Evolutionary conservation across 2,329 filamentous ascomycete species (phyloP), one percentile per base, ranked within the genome.

Genomic region (Colletotrichum destructivum): DNA sequence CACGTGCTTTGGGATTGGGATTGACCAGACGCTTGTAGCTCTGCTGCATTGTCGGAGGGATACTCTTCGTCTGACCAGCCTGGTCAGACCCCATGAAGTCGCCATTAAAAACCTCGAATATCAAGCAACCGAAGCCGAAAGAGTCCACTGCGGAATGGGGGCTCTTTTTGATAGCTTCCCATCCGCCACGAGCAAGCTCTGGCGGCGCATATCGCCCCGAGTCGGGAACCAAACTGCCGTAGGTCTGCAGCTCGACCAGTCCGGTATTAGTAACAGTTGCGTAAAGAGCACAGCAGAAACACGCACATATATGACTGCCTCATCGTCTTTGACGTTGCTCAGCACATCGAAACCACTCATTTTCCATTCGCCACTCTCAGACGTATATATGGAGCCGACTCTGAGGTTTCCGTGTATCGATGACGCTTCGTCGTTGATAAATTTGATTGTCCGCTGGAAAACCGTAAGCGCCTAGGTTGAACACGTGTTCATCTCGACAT

Each of bases 361-460:
- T 79, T 97, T 98, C 96, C 96, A 99, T 83, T 99, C 96, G 69
- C 96, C 96, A 78, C 96, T 98, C 79, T 98, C 96, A 72, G 94
- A 95, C 4, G 94, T 96, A 82, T 95, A 99, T 74, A 99, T 88
- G 0, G 96, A 98, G 0, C 93, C 93, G 23, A 94, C 93, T 73
- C 94, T 91, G 63, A 99, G 86, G 77, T 90, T 94, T 60, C 95
- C 96, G 78, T 99, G 96, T 62, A 99, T 93, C 0, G 95, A 98
- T 2, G 92, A 88, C 3, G 95, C 96, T 75, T 99, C 96, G 59
- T 93, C 91, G 78, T 99, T 99, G 81, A 99, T 94, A 79, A 99
- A 99, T 78, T 96, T 98, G 75, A 98, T 83, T 0, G 96, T 98
- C 79, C 94, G 93, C 91, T 95, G 75, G 12, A 49, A 8, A 35